Percentiles rank a stretch among this genome's conserved stretches.
phyloP scores from a whole-genome alignment of 179 eudicot species.

The Patellifolia procumbens region DNA sequence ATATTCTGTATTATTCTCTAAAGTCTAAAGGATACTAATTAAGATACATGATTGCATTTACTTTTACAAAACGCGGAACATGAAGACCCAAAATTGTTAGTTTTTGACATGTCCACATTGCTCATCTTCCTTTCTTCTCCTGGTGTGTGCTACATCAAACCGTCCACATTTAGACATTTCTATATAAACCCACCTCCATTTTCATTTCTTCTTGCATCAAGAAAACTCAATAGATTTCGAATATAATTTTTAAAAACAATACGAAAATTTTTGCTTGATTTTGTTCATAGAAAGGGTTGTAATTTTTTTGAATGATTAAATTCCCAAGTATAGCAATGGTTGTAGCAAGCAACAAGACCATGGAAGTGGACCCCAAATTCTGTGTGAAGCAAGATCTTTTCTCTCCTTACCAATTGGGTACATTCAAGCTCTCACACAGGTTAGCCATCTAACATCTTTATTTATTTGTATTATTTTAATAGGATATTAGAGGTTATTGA shows the following conservation, averaged over 20 bases:
- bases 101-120: neutral
- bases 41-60: neutral
- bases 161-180: neutral
- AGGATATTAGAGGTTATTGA: neutral
- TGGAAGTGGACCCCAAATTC: neutral
- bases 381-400: constrained; percentile 31
- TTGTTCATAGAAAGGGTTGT: neutral
- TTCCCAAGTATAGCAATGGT: neutral
- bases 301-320: neutral
- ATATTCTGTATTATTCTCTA: too few species aligned
- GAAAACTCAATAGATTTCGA: neutral
- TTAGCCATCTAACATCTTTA: constrained; percentile 7
- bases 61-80: too few species aligned
- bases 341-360: neutral
- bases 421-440: constrained; percentile 69
- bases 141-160: neutral
- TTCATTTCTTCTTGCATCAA: neutral
- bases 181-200: neutral
- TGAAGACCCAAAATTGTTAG: neutral
- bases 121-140: neutral
- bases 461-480: neutral
- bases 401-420: constrained; percentile 52
- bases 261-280: neutral
- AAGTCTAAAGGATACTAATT: too few species aligned
- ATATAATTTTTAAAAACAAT: neutral